Base-by-base conservation (phyloP, 2,329 filamentous ascomycete species). In the Fusarium chaquense region DNA sequence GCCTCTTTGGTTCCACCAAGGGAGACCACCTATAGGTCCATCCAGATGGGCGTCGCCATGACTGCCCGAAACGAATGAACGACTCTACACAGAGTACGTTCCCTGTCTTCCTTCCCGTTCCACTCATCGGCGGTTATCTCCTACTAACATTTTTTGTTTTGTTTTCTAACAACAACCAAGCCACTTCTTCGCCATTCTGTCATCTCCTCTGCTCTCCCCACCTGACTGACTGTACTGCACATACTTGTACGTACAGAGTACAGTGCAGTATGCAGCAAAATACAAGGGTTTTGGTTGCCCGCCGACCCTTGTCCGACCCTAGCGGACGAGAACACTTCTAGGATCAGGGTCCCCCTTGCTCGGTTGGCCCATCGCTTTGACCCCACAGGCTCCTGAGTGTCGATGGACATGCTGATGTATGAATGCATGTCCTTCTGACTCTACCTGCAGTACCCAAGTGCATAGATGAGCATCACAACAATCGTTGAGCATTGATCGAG, bases 101-200 rank as follows among this genome's bases (percentile, higher is more conserved):
- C 20, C 30, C 30, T 35, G 32, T 24, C 30, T 50, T 36, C 46
- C 46, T 35, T 22, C 33, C 33, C 56, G 50, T 56, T 49, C 40
- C 58, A 40, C 45, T 35, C 30, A n/a, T 38, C 24, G 33, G 54
- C 36, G 60, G 40, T 62, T 72, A 70, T 73, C 58, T 44, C 67
- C 67, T 72, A 71, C 72, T 74, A 73, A 73, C 72, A 73, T 75
- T 75, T 73, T 73, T 69, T 33, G 3, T 13, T 26, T 30, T 3
- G 11, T 16, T 69, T 67, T 65, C 61, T 58, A 49, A 62, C 28
- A 66, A 56, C 35, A 55, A 66, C 13, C 30, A 35, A 47, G 51
- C 65, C 55, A 57, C 63, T 66, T 58, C 57, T 36, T 67, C 60
- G 38, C 32, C 57, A 40, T 61, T 65, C 36, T 58, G 46, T 51